Base-by-base conservation (phyloP, 371 early-diverging fungal species). In the Mucor circinelloides region DNA sequence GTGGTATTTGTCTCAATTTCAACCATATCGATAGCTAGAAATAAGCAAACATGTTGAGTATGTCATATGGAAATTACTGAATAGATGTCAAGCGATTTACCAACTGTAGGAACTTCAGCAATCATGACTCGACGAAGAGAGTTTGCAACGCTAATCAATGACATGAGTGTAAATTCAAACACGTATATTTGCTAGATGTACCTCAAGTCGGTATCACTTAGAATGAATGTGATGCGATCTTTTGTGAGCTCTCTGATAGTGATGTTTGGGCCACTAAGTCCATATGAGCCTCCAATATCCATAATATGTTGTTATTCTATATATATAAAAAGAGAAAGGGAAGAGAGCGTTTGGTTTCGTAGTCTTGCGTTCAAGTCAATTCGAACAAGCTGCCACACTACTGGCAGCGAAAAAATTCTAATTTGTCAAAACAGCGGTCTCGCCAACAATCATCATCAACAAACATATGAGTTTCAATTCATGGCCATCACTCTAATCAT, bases 61-160 rank as follows among this genome's bases (percentile, higher is more conserved):
- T 36, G n/a, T 32, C 23, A 19, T 3, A 1, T 19, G 4, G 38
- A 13, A 17, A 46, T 34, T 9, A 60, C 28, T 27, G 27, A 25
- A 1, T 8, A 40, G 10, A 2, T 23, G 23, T 19, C 17, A 30
- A n/a, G 6, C n/a, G 1, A 3, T 44, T 58, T 80, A 90, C 89
- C 90, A 73, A 99, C 92, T 9, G 99, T 99, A 6, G 99, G 99
- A 30, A 99, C 97, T 77, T 99, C 99, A 13, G 98, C 93, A 64
- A 98, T 92, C 90, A 99, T 95, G 28, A 94, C 89, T 68, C 99
- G 87, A 64, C 99, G 87, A 32, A 99, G 81, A 8, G 99, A 90
- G 83, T 99, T 99, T 38, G 99, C 99, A 40, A 93, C 86, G 90
- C 95, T 88, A 56, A 5, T 63, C 40, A 52, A 13, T 4, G 9